Evolutionary conservation across 345 rosid genomes (phyloP).

Genomic region (Citrus medica): DNA sequence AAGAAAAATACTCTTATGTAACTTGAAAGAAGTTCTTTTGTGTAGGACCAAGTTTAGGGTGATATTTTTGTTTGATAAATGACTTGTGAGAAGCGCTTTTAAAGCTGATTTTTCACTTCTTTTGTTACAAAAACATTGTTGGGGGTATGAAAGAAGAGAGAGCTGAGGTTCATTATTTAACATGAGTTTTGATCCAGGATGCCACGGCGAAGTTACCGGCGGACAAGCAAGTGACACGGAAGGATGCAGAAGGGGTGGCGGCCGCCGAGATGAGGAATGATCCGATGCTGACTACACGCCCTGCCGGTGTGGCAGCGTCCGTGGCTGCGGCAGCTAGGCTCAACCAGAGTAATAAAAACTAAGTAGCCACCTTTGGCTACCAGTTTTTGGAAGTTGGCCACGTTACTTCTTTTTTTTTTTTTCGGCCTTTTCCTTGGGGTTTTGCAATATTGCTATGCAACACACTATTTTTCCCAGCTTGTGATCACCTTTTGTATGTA

Average conservation of each 20-base stretch:
- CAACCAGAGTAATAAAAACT: conserved; percentile 33
- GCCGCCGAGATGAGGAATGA: conserved; percentile 84
- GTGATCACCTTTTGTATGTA: not conserved
- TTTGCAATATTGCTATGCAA: not conserved
- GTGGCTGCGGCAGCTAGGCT: conserved; percentile 79
- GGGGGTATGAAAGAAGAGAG: not conserved
- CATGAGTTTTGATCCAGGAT: conserved; percentile 34
- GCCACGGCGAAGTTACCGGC: conserved; percentile 58
- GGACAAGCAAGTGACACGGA: conserved; percentile 57
- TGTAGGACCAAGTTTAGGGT: not conserved
- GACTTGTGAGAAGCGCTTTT: not conserved
- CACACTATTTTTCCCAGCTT: not conserved
- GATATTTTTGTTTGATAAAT: not conserved
- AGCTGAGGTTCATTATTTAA: not conserved
- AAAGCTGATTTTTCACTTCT: not conserved
- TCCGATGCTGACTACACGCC: conserved; percentile 64
- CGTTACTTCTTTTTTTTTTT: too few relatives aligned
- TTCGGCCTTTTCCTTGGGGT: too few relatives aligned
- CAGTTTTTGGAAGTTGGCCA: not conserved
- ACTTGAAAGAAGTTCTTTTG: not conserved
- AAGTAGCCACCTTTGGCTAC: not conserved
- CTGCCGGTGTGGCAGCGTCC: conserved; percentile 74
- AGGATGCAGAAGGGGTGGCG: conserved; percentile 77
- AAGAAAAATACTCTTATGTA: not conserved
- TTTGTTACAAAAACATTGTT: not conserved